Percentiles rank a stretch among this genome's conserved stretches.
These are phyloP conservation scores for Chalciporus sphaerocephalus DNA, from an alignment of 768 basidiomycete species.

Conservation along the genomic window DNA sequence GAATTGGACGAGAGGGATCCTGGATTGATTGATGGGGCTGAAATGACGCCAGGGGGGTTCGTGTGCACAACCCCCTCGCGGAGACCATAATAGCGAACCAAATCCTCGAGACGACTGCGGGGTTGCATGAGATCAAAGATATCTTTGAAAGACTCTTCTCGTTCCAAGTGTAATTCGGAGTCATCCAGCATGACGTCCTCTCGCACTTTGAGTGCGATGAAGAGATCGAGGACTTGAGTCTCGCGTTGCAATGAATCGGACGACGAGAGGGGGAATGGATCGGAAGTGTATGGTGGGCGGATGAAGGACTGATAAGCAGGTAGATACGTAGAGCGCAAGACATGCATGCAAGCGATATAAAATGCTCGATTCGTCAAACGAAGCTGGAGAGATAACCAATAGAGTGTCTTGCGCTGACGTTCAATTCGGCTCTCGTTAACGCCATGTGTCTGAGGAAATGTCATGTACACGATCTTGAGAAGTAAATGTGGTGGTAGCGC, in stretches of 20 bases:
- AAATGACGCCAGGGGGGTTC: background rate
- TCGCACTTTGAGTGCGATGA: constrained; percentile 74
- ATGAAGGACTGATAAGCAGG: constrained; percentile 60
- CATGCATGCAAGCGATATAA: constrained; percentile 80
- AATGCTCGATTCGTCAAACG: constrained; percentile 62
- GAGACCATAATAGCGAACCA: constrained; percentile 46
- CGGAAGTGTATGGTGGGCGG: constrained; percentile 65
- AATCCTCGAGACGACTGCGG: constrained; percentile 69
- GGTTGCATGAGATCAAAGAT: constrained; percentile 77
- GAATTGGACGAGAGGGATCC: background rate
- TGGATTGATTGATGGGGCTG: constrained; percentile 3
- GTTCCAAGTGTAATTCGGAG: constrained; percentile 66
- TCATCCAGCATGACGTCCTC: constrained; percentile 79
- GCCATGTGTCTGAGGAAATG: constrained; percentile 51
- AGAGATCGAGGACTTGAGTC: constrained; percentile 68
- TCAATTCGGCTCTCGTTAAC: constrained; percentile 39
- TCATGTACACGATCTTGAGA: constrained; percentile 62
- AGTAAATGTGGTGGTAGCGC: constrained; percentile 59
- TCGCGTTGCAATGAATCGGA: constrained; percentile 54
- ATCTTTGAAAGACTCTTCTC: constrained; percentile 73
- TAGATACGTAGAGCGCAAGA: constrained; percentile 72
- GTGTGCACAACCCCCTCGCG: constrained; percentile 34
- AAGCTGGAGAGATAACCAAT: constrained; percentile 63
- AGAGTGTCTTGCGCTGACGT: constrained; percentile 60
- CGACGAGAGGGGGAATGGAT: constrained; percentile 63